A percentile compares a stretch with the other conserved stretches of the same genome.
Evolutionary conservation across 2,329 filamentous ascomycete species (phyloP).

Genomic region (Fusarium keratoplasticum): DNA sequence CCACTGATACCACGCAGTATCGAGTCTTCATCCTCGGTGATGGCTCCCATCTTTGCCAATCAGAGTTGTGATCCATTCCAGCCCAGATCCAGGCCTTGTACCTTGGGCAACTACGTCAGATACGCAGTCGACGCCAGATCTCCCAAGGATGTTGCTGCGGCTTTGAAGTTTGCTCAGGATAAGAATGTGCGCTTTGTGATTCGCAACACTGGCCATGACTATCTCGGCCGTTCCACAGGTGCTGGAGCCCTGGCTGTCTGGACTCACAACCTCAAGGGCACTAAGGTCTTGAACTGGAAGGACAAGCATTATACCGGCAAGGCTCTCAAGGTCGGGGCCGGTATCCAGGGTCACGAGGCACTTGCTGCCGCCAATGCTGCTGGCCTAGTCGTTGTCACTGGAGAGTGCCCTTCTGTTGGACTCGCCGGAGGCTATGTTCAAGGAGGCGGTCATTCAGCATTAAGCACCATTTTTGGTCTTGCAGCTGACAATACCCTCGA

Average conservation of each 20-base stretch:
- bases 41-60: slow-evolving; percentile 54
- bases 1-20: slow-evolving; percentile 14
- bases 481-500: slow-evolving; percentile 69
- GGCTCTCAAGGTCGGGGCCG: slow-evolving; percentile 66
- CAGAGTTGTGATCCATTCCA: slow-evolving; percentile 54
- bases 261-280: slow-evolving; percentile 57
- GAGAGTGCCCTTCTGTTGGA: slow-evolving; percentile 66
- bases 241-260: slow-evolving; percentile 54
- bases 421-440: slow-evolving; percentile 70
- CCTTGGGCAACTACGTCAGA: slow-evolving; percentile 57
- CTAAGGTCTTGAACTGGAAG: slow-evolving; percentile 53
- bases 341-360: slow-evolving; percentile 62
- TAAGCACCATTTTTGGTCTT: slow-evolving; percentile 66
- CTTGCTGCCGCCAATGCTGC: slow-evolving; percentile 57
- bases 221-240: slow-evolving; percentile 69
- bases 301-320: slow-evolving; percentile 59
- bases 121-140: slow-evolving; percentile 52
- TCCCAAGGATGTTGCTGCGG: slow-evolving; percentile 46
- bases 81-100: slow-evolving; percentile 49
- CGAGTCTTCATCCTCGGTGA: slow-evolving; percentile 39
- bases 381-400: slow-evolving; percentile 63
- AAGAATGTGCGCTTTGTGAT: slow-evolving; percentile 61
- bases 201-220: slow-evolving; percentile 66
- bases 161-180: slow-evolving; percentile 44
- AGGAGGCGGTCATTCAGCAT: slow-evolving; percentile 66